Percentiles rank a stretch among this genome's conserved stretches.
phyloP scores from a whole-genome alignment of 2,329 filamentous ascomycete genomes.

The Stromatinia cepivora region DNA sequence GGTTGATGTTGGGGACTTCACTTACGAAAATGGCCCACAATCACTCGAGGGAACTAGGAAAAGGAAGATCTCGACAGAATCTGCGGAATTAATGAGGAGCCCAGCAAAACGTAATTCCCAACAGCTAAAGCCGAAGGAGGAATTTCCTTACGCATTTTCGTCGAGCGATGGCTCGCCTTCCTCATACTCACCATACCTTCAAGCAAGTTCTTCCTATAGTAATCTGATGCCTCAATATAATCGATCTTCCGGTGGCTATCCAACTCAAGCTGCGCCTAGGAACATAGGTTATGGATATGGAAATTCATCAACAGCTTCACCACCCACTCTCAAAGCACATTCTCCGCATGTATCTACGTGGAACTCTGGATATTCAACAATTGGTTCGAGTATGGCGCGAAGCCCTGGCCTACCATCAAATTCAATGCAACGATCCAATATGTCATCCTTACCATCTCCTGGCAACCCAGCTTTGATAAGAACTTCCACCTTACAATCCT shows the following conservation, averaged over 20 bases:
- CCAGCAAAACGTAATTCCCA: constrained; percentile 50
- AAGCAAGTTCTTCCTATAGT: constrained; percentile 49
- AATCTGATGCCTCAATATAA: constrained; percentile 41
- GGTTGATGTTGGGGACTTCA: constrained; percentile 61
- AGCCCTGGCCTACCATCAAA: constrained; percentile 46
- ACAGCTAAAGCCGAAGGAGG: constrained; percentile 49
- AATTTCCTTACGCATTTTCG: constrained; percentile 56
- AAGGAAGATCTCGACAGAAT: constrained; percentile 55
- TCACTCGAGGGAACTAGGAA: constrained; percentile 51
- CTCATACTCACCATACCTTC: constrained; percentile 52
- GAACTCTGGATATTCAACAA: constrained; percentile 49
- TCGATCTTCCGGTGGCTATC: constrained; percentile 42
- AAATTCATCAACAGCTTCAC: constrained; percentile 44
- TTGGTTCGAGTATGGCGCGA: constrained; percentile 45
- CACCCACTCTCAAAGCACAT: constrained; percentile 47
- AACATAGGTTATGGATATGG: constrained; percentile 47
- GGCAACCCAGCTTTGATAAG: constrained; percentile 63
- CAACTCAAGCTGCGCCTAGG: constrained; percentile 44
- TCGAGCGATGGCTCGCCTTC: constrained; percentile 46
- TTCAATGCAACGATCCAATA: constrained; percentile 28
- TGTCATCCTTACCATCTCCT: constrained; percentile 35
- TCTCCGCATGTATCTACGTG: constrained; percentile 51
- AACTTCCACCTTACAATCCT: constrained; percentile 63
- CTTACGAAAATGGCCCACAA: constrained; percentile 51
- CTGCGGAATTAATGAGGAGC: constrained; percentile 48